Base-by-base conservation (phyloP, 2,329 filamentous ascomycete species). In the Arthrobotrys megalospora region DNA sequence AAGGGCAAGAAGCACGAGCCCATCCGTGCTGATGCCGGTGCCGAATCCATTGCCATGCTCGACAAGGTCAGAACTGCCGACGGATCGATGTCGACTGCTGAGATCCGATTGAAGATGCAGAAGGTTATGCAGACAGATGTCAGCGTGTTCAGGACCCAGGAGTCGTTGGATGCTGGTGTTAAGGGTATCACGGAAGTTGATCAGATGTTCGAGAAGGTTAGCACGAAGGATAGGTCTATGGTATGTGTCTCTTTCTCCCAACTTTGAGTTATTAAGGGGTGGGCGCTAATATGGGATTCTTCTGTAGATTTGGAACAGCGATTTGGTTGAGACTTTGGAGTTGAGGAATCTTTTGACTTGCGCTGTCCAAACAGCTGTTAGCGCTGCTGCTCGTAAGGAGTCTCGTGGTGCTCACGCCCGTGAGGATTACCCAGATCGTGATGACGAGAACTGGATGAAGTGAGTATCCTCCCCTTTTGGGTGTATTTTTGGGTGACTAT, bases 111-210 rank as follows among this genome's bases (percentile, higher is more conserved):
- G 78, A 91, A 91, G 81, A 98, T 98, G 95, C 95, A 98, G 86
- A 97, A 96, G 90, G 91, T 92, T 82, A 98, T 98, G 95, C 95
- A 98, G 88, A 93, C 92, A 55, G 96, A 98, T 84, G 95, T 98
- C 85, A 93, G 91, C 85, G 95, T 98, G 76, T 98, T 98, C 92
- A 90, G 95, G 85, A 97, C 93, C 50, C 94, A 98, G 82, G 92
- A 97, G 86, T 93, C 91, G 81, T 89, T 98, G 85, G 93, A 97
- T 82, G 93, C 97, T 86, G 95, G 95, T 89, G 94, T 97, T 80
- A 87, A 88, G 86, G 94, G 91, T 88, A 96, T 98, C 85, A 90
- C 87, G 81, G 90, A 93, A 82, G 93, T 98, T 82, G 95, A 98
- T 85, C 86, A 89, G 82, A 89, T 88, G 83, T 98, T 92, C 87